Evolutionary conservation across 306 rosid species (phyloP).

Genomic region (Medicago lupulina): DNA sequence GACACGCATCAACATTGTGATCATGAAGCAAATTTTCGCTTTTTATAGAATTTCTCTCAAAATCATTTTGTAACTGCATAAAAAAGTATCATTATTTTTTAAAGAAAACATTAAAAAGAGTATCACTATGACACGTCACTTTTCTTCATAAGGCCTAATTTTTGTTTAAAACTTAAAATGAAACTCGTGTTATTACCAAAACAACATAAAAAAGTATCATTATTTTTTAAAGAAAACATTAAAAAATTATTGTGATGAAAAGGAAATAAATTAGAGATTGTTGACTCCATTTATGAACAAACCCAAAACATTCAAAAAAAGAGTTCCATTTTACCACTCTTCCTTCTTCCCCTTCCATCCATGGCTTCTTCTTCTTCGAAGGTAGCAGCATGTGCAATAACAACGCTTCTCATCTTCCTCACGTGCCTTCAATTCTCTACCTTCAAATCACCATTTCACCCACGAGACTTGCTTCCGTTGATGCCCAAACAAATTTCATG

Average conservation of each 20-base stretch:
- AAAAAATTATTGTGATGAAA: too few relatives aligned
- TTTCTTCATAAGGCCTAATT: too few relatives aligned
- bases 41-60: neutral
- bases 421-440: slow-evolving; percentile 12
- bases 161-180: too few relatives aligned
- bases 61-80: neutral
- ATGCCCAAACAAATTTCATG: slow-evolving; percentile 79
- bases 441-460: slow-evolving; percentile 58
- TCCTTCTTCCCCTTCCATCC: neutral
- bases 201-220: neutral
- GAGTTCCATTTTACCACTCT: slow-evolving; percentile 11
- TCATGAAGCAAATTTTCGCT: too few relatives aligned
- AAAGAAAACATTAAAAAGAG: too few relatives aligned
- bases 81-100: neutral
- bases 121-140: too few relatives aligned
- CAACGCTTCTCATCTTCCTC: slow-evolving; percentile 16
- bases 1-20: too few relatives aligned
- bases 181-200: too few relatives aligned
- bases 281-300: neutral
- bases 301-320: neutral
- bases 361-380: slow-evolving; percentile 41
- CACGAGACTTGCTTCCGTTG: slow-evolving; percentile 73
- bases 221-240: too few relatives aligned
- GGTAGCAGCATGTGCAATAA: neutral
- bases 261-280: neutral